A percentile compares a stretch with the other conserved stretches of the same genome.
phyloP scores from a whole-genome alignment of 305 asterid species.

The Solanum chacoense region DNA sequence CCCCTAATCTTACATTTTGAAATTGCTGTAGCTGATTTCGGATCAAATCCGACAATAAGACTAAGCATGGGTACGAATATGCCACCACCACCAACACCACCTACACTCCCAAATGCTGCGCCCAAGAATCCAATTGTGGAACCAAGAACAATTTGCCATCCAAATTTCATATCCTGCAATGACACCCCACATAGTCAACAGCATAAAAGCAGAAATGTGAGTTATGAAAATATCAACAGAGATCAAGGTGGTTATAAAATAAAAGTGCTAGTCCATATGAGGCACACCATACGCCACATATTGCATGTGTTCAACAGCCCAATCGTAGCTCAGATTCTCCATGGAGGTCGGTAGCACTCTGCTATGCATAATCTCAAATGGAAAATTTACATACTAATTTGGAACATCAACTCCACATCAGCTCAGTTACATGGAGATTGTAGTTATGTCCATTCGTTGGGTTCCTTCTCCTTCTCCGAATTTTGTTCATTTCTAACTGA shows the following conservation, averaged over 20 bases:
- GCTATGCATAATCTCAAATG: neutral
- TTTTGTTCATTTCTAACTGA: neutral
- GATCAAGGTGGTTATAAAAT: neutral
- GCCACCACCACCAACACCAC: constrained; percentile 98
- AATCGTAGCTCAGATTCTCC: neutral
- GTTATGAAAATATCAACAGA: neutral
- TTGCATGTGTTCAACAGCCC: neutral
- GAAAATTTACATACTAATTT: neutral
- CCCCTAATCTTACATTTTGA: constrained; percentile 69
- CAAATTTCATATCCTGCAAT: constrained; percentile 64
- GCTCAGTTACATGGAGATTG: neutral
- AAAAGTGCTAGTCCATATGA: neutral
- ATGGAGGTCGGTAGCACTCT: neutral
- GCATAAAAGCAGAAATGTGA: neutral
- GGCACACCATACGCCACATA: neutral
- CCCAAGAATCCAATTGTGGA: constrained; percentile 86
- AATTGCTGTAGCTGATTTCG: constrained; percentile 90
- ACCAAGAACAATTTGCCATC: constrained; percentile 66
- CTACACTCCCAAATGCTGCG: constrained; percentile 95
- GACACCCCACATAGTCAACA: neutral
- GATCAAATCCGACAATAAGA: constrained; percentile 73
- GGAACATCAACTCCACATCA: neutral
- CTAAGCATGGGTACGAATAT: constrained; percentile 94
- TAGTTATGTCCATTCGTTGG: neutral
- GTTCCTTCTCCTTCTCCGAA: neutral